Evolutionary conservation across 2,329 filamentous ascomycete species (phyloP).

Genomic region (Stagonosporopsis tanaceti): DNA sequence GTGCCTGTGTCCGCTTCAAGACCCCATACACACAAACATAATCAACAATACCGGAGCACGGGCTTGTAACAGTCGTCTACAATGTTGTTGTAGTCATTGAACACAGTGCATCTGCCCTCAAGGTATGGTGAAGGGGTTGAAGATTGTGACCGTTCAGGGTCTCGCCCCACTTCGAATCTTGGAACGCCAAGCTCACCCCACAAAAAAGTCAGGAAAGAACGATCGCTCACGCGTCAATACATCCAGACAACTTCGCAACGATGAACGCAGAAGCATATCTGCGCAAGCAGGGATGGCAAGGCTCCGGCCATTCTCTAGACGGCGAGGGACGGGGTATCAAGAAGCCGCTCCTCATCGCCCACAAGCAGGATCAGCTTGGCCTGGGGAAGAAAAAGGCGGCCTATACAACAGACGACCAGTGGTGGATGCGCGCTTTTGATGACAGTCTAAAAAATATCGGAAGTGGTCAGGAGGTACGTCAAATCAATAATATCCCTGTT

Average conservation of each 20-base stretch:
- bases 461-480: conserved; percentile 38
- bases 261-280: conserved; percentile 91
- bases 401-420: conserved; percentile 75
- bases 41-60: background rate
- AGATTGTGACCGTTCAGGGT: background rate
- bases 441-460: conserved; percentile 77
- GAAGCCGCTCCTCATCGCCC: conserved; percentile 81
- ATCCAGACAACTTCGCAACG: conserved; percentile 1
- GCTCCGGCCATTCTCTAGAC: conserved; percentile 86
- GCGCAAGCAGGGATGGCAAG: conserved; percentile 87
- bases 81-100: background rate
- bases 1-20: background rate
- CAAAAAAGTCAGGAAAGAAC: conserved; percentile 20
- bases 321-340: conserved; percentile 77
- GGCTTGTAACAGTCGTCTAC: background rate
- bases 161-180: background rate
- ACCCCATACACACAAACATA: background rate
- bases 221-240: background rate
- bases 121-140: background rate
- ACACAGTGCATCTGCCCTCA: background rate
- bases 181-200: conserved; percentile 13
- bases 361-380: conserved; percentile 82
- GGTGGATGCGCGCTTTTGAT: conserved; percentile 97
- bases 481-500: conserved; percentile 29
- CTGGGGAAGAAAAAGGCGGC: conserved; percentile 75